phyloP scores from a whole-genome alignment of 805 yeast species.

The Ogataea methanolica region DNA sequence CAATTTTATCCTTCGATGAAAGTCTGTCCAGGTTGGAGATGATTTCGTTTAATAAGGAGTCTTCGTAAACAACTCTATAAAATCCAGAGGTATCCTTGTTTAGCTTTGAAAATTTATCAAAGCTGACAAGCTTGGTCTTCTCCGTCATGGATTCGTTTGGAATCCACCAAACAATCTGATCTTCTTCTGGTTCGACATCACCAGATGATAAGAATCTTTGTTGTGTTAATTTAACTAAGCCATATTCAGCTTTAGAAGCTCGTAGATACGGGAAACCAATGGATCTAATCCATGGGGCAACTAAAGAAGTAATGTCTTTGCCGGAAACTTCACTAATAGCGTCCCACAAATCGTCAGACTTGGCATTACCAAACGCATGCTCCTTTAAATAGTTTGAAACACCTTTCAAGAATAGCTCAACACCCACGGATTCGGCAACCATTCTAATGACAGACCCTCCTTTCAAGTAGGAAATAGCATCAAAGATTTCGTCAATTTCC shows the following conservation, averaged over 20 bases:
- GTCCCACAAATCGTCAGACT: conserved; percentile 68
- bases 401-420: conserved; percentile 64
- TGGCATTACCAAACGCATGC: conserved; percentile 67
- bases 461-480: conserved; percentile 73
- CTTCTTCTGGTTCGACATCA: conserved; percentile 52
- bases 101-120: conserved; percentile 33
- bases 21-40: conserved; percentile 36
- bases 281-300: conserved; percentile 68
- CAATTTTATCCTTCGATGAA: conserved; percentile 46
- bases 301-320: conserved; percentile 50
- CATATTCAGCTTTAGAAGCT: conserved; percentile 35
- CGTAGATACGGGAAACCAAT: conserved; percentile 70
- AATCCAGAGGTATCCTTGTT: conserved; percentile 49
- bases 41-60: conserved; percentile 34
- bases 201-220: conserved; percentile 61
- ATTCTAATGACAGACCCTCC: conserved; percentile 77
- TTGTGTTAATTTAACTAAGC: conserved; percentile 43
- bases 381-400: conserved; percentile 63
- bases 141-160: conserved; percentile 34
- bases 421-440: conserved; percentile 69
- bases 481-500: conserved; percentile 80
- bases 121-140: conserved; percentile 16
- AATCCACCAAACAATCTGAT: conserved; percentile 55
- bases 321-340: conserved; percentile 62
- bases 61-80: conserved; percentile 50